These are phyloP conservation scores for Symbiotaphrina buchneri DNA, from an alignment of 495 filamentous ascomycete genomes.

Conservation along the genomic window DNA sequence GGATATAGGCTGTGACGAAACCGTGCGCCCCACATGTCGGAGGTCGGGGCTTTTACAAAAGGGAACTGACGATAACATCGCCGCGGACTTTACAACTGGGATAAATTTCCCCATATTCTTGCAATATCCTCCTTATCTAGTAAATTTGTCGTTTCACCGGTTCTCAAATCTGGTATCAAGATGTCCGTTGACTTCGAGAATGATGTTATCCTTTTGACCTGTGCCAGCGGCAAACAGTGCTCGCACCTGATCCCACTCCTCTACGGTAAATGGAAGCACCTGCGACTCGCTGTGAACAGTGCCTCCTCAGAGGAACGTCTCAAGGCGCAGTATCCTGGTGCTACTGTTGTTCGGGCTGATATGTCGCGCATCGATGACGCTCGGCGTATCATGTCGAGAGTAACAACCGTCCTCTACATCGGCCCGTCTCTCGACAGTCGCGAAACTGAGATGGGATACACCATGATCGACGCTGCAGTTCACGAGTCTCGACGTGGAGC, in stretches of 20 bases:
- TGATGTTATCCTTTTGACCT: conserved; percentile 11
- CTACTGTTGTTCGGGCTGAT: conserved; percentile 11
- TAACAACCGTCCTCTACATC: conserved; percentile 8
- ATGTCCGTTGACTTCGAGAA: background rate
- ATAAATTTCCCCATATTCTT: too few relatives aligned
- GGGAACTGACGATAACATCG: too few relatives aligned
- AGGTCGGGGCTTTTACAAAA: too few relatives aligned
- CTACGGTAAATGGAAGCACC: conserved; percentile 8
- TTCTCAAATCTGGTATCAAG: too few relatives aligned
- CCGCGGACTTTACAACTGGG: too few relatives aligned
- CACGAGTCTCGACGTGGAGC: conserved; percentile 4
- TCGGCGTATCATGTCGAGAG: conserved; percentile 8
- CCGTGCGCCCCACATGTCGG: too few relatives aligned
- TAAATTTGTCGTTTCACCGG: too few relatives aligned
- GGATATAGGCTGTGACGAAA: too few relatives aligned
- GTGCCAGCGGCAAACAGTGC: conserved; percentile 11
- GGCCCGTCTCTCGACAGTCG: conserved; percentile 10
- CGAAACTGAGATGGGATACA: conserved; percentile 12
- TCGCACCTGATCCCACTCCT: conserved; percentile 12
- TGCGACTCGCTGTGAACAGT: conserved; percentile 12
- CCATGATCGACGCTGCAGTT: conserved; percentile 13
- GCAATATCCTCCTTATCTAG: too few relatives aligned
- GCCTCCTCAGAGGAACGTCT: conserved; percentile 5
- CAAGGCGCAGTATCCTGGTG: conserved; percentile 7
- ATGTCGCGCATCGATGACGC: conserved; percentile 7